A percentile compares a stretch with the other conserved stretches of the same genome.
phyloP scores from a whole-genome alignment of 495 filamentous ascomycete species.

The Lepidopterella palustris region DNA sequence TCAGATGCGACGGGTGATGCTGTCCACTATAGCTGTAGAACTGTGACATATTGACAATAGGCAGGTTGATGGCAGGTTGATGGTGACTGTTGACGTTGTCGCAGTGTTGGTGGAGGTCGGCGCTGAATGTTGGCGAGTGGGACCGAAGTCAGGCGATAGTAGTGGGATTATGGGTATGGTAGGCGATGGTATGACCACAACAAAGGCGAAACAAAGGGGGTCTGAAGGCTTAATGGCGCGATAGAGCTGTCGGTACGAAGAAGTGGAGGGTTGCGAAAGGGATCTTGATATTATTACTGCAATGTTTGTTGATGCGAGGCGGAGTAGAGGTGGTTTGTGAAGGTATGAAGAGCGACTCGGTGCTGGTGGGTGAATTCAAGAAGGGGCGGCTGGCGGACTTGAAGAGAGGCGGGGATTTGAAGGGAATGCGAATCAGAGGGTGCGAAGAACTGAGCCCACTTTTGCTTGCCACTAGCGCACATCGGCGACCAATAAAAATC shows the following conservation, averaged over 20 bases:
- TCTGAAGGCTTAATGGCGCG: slow-evolving; percentile 13
- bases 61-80: slow-evolving; percentile 4
- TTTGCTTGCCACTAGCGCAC: neutral
- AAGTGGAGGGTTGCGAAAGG: slow-evolving; percentile 13
- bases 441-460: neutral
- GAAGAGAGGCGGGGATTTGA: neutral
- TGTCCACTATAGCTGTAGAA: slow-evolving; percentile 54
- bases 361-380: slow-evolving; percentile 30
- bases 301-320: neutral
- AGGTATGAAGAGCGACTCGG: neutral
- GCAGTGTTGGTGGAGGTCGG: neutral
- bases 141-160: neutral
- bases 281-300: neutral
- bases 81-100: slow-evolving; percentile 5
- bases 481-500: neutral
- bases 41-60: slow-evolving; percentile 27
- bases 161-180: no score
- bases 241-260: slow-evolving; percentile 26
- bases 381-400: slow-evolving; percentile 1
- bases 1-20: slow-evolving; percentile 51
- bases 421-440: neutral
- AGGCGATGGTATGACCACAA: slow-evolving; percentile 31
- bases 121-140: slow-evolving; percentile 1
- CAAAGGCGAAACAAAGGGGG: slow-evolving; percentile 36
- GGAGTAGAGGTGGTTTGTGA: neutral